Evolutionary conservation across 225 moss, liverwort and hornwort species (phyloP).

Genomic region (Physcomitrium patens): DNA sequence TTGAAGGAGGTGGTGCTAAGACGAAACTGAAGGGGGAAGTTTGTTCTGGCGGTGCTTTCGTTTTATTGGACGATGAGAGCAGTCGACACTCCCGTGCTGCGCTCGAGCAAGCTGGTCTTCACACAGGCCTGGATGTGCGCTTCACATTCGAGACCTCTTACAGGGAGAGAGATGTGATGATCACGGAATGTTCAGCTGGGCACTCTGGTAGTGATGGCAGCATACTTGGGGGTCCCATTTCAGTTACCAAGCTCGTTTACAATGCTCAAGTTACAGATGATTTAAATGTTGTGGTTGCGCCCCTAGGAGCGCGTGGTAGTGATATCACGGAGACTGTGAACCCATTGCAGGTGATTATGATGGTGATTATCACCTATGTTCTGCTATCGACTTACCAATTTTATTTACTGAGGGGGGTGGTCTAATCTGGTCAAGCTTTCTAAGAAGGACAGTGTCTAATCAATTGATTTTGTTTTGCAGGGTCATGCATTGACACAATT

Average conservation of each 20-base stretch:
- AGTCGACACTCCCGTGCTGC: constrained; percentile 68
- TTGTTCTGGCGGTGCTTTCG: constrained; percentile 77
- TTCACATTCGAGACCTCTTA: constrained; percentile 83
- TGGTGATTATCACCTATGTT: constrained; percentile 10
- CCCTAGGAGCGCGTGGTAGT: constrained; percentile 69
- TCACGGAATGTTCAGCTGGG: constrained; percentile 87
- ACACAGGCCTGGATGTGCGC: constrained; percentile 81
- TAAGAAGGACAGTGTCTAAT: constrained; percentile 11
- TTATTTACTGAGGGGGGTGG: constrained; percentile 3
- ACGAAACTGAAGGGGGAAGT: constrained; percentile 82
- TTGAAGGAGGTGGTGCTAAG: constrained; percentile 51
- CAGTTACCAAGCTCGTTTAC: constrained; percentile 80
- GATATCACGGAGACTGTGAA: constrained; percentile 87
- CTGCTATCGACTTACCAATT: not conserved
- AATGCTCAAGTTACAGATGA: constrained; percentile 79
- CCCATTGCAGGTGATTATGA: constrained; percentile 77
- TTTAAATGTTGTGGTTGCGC: constrained; percentile 70
- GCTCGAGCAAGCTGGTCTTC: constrained; percentile 76
- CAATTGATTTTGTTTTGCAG: constrained; percentile 43
- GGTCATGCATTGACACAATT: constrained; percentile 81
- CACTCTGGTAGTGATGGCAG: constrained; percentile 66
- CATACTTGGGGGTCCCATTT: constrained; percentile 73
- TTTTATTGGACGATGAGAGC: constrained; percentile 66
- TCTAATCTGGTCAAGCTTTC: not conserved
- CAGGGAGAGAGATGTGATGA: constrained; percentile 80